Evolutionary conservation across 306 rosid genomes (phyloP), one percentile per base, ranked within the genome.

Genomic region (Corylus americana): DNA sequence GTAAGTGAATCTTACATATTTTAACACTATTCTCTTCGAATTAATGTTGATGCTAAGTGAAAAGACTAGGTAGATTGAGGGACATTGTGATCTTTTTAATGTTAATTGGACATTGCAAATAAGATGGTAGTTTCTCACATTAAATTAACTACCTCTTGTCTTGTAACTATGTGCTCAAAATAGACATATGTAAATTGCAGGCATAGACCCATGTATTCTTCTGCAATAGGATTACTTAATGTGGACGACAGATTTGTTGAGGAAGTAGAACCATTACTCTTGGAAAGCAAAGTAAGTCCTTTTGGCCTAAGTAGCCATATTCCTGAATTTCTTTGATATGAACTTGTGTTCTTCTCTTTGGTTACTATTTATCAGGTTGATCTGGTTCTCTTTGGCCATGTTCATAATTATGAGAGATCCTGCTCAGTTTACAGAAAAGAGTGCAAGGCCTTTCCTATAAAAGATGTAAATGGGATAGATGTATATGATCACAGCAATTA

Each of bases 191-290:
- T 25, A 53, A 63, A 55, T 25, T 87, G 84, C 95, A 94, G 98
- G 78, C 98, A 94, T 77, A 94, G 98, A 74, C 97, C 91, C 1
- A 92, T 94, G 97, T 94, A 94, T 83, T 68, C 84, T 35, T 89
- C 98, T n/a, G 18, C 48, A 18, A 3, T 50, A 42, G 78, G 78
- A 68, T 16, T 76, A 20, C 0, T 18, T 9, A 50, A 45, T 18
- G 22, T 71, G 45, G 95, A 82, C 73, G 0, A 11, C 0, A 37
- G 22, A 0, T 92, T 94, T 61, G 73, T 67, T 22, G 2, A 31
- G 31, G 85, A 75, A 50, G 94, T 94, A 55, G 98, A 94, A 79
- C 94, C 97, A 55, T 81, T 94, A 81, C 74, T 94, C 16, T 67
- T 87, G 8, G 22, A 77, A 25, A 86, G 85, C 79, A 91, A 92